These are phyloP conservation scores for Asterella californica DNA, from an alignment of 225 moss, liverwort and hornwort genomes.

Conservation along the genomic window DNA sequence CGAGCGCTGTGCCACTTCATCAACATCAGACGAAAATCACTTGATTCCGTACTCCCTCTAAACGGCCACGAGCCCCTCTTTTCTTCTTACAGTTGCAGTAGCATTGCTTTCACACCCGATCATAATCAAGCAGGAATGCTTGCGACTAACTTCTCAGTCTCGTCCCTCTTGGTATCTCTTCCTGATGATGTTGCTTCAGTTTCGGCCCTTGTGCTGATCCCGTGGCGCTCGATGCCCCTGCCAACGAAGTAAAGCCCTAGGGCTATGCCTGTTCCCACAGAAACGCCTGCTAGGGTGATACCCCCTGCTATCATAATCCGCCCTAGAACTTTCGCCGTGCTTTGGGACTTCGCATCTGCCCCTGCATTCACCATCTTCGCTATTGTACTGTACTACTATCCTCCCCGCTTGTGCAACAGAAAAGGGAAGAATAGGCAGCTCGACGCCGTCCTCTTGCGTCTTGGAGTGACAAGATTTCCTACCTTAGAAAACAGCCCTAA, in stretches of 20 bases:
- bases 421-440: too few relatives aligned
- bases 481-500: too few relatives aligned
- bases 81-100: background rate
- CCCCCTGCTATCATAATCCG: background rate
- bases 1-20: too few relatives aligned
- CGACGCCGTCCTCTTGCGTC: too few relatives aligned
- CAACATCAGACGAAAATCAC: too few relatives aligned
- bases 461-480: too few relatives aligned
- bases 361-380: background rate
- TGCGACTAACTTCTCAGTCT: background rate
- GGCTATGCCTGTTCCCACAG: constrained; percentile 3
- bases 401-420: too few relatives aligned
- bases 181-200: background rate
- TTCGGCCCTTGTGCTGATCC: background rate
- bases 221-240: constrained; percentile 1
- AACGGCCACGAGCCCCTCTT: background rate
- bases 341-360: background rate
- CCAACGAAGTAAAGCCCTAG: constrained; percentile 6
- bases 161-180: background rate
- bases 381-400: too few relatives aligned
- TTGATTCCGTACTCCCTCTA: background rate
- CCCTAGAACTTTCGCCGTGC: background rate
- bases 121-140: background rate
- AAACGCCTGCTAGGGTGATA: background rate
- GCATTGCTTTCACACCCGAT: too few relatives aligned